These are phyloP conservation scores for Daedalea quercina DNA, from an alignment of 768 basidiomycete genomes.

Conservation along the genomic window DNA sequence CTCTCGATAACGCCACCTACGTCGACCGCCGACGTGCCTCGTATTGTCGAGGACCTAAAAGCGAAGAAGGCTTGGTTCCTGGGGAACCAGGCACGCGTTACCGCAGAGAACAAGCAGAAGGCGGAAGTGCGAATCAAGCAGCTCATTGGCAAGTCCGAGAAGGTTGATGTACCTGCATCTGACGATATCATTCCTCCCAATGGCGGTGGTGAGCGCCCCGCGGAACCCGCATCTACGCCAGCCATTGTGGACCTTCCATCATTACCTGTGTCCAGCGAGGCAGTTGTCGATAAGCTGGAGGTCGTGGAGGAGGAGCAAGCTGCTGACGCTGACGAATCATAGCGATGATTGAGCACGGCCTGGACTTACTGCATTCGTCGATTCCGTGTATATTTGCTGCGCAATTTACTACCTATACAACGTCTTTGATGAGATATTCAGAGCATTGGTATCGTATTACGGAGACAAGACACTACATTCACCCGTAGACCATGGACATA, in stretches of 20 bases:
- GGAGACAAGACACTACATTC: neutral
- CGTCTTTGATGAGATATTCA: neutral
- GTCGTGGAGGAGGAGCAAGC: slow-evolving; percentile 28
- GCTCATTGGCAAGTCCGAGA: slow-evolving; percentile 36
- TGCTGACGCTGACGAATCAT: slow-evolving; percentile 4
- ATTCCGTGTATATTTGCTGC: neutral
- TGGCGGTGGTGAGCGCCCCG: slow-evolving; percentile 32
- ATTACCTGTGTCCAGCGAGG: slow-evolving; percentile 30
- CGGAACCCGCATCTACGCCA: slow-evolving; percentile 41
- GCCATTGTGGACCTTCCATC: slow-evolving; percentile 24
- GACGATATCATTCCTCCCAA: slow-evolving; percentile 32
- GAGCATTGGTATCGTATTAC: neutral
- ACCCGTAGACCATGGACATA: slow-evolving; percentile 12
- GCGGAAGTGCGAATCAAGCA: slow-evolving; percentile 71
- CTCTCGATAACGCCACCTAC: slow-evolving; percentile 89
- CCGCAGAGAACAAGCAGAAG: slow-evolving; percentile 73
- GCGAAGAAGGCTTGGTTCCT: slow-evolving; percentile 94
- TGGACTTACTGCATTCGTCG: slow-evolving; percentile 7
- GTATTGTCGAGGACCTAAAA: slow-evolving; percentile 84
- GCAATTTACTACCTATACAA: slow-evolving; percentile 1
- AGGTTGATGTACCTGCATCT: slow-evolving; percentile 22
- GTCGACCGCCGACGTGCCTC: slow-evolving; percentile 66
- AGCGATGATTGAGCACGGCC: neutral
- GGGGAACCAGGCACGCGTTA: slow-evolving; percentile 81
- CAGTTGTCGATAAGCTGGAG: slow-evolving; percentile 38